A percentile compares a stretch with the other conserved stretches of the same genome.
Conservation (phyloP, 2,329 filamentous ascomycete species). For the Dactylellina leptospora region DNA sequence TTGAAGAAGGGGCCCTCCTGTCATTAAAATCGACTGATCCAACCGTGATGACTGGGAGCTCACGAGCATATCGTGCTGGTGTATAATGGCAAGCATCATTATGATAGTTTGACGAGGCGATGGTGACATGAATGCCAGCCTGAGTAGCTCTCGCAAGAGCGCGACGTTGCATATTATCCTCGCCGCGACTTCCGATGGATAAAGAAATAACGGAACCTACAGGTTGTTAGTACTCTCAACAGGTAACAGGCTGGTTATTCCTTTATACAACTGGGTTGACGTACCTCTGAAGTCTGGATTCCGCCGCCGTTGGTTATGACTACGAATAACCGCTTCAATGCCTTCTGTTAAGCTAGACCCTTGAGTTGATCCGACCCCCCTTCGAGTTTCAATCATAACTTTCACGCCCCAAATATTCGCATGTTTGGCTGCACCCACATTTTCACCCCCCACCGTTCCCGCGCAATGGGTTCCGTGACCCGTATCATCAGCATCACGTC, state of each 20-base stretch:
- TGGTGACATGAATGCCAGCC: slow-evolving; percentile 61
- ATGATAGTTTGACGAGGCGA: slow-evolving; percentile 61
- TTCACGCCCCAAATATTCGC: slow-evolving; percentile 63
- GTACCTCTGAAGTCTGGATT: slow-evolving; percentile 57
- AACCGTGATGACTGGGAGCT: slow-evolving; percentile 61
- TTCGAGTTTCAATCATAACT: slow-evolving; percentile 60
- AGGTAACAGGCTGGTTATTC: not conserved
- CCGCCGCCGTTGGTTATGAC: slow-evolving; percentile 62
- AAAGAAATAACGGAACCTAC: slow-evolving; percentile 65
- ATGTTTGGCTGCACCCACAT: slow-evolving; percentile 64
- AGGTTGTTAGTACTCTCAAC: not conserved
- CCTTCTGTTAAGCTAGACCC: slow-evolving; percentile 57
- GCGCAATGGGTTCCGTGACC: slow-evolving; percentile 63
- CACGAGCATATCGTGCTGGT: slow-evolving; percentile 60
- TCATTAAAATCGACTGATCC: slow-evolving; percentile 60
- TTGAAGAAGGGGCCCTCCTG: slow-evolving; percentile 60
- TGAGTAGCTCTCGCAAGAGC: slow-evolving; percentile 63
- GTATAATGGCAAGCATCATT: slow-evolving; percentile 54
- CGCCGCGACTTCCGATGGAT: slow-evolving; percentile 65
- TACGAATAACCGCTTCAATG: slow-evolving; percentile 61
- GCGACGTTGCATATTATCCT: slow-evolving; percentile 62
- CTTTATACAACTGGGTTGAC: not conserved
- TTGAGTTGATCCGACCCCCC: slow-evolving; percentile 60
- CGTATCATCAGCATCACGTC: slow-evolving; percentile 59
- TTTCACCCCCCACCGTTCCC: slow-evolving; percentile 53